These are phyloP conservation scores for Aspergillus calidoustus DNA, from an alignment of 2,329 filamentous ascomycete genomes.

Conservation along the genomic window DNA sequence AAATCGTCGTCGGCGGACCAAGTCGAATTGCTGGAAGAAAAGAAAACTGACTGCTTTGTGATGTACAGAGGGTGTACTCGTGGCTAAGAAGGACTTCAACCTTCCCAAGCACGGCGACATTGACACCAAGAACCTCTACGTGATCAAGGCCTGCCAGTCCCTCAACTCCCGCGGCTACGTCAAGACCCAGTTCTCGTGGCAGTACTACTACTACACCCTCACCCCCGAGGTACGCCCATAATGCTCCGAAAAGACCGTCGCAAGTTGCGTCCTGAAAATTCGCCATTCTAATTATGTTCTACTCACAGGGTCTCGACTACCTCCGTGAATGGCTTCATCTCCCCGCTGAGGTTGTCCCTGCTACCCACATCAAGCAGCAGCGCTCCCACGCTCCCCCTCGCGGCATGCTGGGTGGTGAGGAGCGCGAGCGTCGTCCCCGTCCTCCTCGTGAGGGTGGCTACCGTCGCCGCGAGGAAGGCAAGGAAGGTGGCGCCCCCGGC, in stretches of 20 bases:
- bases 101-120: constrained; percentile 96
- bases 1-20: constrained; percentile 21
- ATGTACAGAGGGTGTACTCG: constrained; percentile 74
- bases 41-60: constrained; percentile 18
- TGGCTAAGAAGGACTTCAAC: constrained; percentile 99
- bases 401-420: constrained; percentile 91
- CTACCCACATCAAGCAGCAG: constrained; percentile 99
- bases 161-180: constrained; percentile 97
- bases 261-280: background rate
- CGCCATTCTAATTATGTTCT: constrained; percentile 6
- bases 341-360: constrained; percentile 97
- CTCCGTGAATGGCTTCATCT: constrained; percentile 99
- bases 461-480: constrained; percentile 86
- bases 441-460: constrained; percentile 83
- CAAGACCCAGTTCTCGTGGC: constrained; percentile 99
- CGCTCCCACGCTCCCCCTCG: constrained; percentile 97
- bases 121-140: constrained; percentile 99
- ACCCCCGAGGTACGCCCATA: constrained; percentile 70
- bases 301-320: constrained; percentile 85
- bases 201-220: constrained; percentile 99
- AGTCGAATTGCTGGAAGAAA: background rate
- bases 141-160: constrained; percentile 98
- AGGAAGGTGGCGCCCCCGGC: constrained; percentile 90
- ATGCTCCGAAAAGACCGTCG: no score
- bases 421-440: constrained; percentile 83